Conservation (phyloP, 352 stramenopile species). For the Globisporangium lucens region DNA sequence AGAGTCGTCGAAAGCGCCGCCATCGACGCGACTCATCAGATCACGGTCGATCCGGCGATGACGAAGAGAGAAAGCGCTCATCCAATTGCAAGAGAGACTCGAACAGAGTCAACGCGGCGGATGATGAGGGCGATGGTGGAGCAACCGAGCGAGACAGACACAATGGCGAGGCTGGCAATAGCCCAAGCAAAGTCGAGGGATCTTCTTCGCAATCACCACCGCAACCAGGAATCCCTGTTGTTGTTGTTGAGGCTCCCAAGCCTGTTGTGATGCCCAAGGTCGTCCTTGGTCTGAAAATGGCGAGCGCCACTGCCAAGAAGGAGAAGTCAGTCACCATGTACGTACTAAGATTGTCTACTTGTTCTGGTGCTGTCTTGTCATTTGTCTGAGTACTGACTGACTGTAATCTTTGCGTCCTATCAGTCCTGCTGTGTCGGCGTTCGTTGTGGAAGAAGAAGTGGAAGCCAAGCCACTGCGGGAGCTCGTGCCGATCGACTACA, state of each 20-base stretch:
- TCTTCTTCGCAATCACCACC: not conserved
- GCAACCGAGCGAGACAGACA: not conserved
- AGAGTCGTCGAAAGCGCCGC: conserved; percentile 16
- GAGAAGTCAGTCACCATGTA: conserved; percentile 32
- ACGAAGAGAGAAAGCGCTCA: conserved; percentile 10
- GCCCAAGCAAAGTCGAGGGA: not conserved
- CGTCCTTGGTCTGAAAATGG: conserved; percentile 47
- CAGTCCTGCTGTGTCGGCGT: conserved; percentile 23
- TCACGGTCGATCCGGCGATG: conserved; percentile 11
- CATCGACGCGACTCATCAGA: conserved; percentile 23
- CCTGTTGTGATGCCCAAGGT: conserved; percentile 30
- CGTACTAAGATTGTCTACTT: not conserved
- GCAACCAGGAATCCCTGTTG: not conserved
- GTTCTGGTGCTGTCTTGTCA: not conserved
- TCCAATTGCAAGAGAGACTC: conserved; percentile 21
- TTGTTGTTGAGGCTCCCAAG: not conserved
- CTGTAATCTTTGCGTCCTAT: not conserved
- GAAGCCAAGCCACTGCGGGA: conserved; percentile 37
- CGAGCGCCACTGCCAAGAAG: conserved; percentile 26
- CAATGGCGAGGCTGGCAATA: not conserved
- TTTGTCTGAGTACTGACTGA: not conserved
- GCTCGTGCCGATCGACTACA: conserved; percentile 52
- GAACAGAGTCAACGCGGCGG: not conserved
- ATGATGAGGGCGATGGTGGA: not conserved
- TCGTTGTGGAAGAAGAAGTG: conserved; percentile 36